A percentile compares a stretch with the other conserved stretches of the same genome.
Conservation (phyloP, 179 eudicot genomes). For the Sideroxylon spinosum region DNA sequence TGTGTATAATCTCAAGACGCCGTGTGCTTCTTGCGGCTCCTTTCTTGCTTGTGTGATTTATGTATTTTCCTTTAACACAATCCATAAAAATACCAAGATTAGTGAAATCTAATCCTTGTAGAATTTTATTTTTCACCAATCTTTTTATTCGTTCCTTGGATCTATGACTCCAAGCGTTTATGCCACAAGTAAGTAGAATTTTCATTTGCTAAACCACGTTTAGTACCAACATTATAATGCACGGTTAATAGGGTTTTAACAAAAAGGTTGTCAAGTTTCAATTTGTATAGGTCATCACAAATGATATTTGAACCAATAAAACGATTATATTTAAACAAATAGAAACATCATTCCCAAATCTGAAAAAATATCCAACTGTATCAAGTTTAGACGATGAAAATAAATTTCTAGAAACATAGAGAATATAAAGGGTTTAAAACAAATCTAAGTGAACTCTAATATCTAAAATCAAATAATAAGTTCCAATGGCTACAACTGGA, state of each 20-base stretch:
- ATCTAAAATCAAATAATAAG: no score
- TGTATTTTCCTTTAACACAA: background rate
- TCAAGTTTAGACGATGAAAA: background rate
- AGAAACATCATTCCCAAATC: background rate
- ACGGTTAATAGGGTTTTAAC: background rate
- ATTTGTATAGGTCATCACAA: background rate
- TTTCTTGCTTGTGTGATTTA: background rate
- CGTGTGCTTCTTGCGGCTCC: constrained; percentile 5
- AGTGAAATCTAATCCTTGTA: no score
- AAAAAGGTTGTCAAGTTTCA: background rate
- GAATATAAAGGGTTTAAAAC: no score
- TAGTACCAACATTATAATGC: background rate
- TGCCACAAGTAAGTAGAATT: background rate
- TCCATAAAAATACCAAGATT: background rate
- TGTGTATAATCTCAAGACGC: background rate
- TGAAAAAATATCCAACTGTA: background rate
- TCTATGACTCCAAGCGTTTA: background rate
- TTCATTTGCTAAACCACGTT: background rate
- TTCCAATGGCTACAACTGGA: no score
- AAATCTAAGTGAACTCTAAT: no score
- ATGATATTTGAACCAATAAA: background rate
- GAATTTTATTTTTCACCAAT: background rate
- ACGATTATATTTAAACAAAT: background rate
- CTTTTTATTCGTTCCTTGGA: background rate
- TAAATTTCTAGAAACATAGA: no score